A percentile compares a stretch with the other conserved stretches of the same genome.
phyloP scores from a whole-genome alignment of 306 rosid species.

The Lathyrus tuberosus region DNA sequence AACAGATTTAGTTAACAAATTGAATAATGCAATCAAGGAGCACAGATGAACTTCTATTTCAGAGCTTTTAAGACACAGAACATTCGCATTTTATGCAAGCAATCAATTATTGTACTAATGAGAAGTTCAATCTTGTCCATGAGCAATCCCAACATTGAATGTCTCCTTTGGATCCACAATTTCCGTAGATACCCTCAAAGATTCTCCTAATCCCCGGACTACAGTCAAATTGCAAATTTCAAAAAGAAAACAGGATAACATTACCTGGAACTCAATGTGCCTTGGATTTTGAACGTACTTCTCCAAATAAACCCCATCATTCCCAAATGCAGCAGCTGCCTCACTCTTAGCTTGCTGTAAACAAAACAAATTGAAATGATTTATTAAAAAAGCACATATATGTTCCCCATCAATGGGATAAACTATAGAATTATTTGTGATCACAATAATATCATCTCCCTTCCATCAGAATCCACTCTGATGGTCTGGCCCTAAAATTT shows the following conservation, averaged over 20 bases:
- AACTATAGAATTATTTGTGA: conserved; percentile 31
- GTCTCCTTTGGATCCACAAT: conserved; percentile 12
- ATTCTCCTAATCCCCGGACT: conserved; percentile 17
- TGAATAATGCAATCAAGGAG: conserved; percentile 16
- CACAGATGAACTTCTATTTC: conserved; percentile 11
- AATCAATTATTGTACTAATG: conserved; percentile 20
- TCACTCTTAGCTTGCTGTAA: conserved; percentile 98
- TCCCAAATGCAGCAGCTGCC: conserved; percentile 99
- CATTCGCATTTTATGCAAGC: conserved; percentile 12
- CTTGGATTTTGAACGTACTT: conserved; percentile 95
- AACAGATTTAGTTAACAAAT: conserved; percentile 24
- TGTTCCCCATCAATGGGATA: conserved; percentile 8
- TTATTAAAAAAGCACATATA: conserved; percentile 37
- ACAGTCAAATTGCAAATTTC: conserved; percentile 32
- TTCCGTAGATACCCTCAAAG: conserved; percentile 1
- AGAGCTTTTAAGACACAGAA: conserved; percentile 23
- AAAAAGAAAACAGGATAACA: conserved; percentile 15
- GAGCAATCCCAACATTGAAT: conserved; percentile 18
- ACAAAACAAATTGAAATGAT: conserved; percentile 32
- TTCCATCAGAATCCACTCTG: conserved; percentile 32
- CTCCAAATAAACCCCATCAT: conserved; percentile 97
- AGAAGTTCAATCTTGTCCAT: conserved; percentile 16
- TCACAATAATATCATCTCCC: conserved; percentile 33
- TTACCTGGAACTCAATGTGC: conserved; percentile 98
- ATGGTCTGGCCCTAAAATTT: conserved; percentile 25